A percentile compares a stretch with the other conserved stretches of the same genome.
Conservation (phyloP, 1,284 basidiomycete species). For the Violaceomyces palustris region DNA sequence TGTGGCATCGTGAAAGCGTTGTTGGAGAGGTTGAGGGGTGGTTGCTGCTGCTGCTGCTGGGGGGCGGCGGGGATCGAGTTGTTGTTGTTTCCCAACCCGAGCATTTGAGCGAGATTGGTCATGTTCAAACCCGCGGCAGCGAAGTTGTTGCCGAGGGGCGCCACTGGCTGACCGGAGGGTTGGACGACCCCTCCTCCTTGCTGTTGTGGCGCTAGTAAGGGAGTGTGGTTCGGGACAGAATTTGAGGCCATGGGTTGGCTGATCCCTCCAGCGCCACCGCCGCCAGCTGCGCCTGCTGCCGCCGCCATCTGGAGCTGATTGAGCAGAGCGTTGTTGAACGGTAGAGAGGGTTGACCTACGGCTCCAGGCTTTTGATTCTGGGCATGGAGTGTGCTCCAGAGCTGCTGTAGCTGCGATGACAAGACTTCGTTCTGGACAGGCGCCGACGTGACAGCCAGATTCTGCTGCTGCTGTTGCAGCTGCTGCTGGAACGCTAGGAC, state of each 20-base stretch:
- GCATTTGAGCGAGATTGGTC: not conserved
- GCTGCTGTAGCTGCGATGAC: not conserved
- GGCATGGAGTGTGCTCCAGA: not conserved
- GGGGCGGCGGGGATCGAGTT: not conserved
- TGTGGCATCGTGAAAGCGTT: no score
- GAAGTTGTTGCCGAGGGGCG: not conserved
- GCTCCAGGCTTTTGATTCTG: constrained; percentile 1
- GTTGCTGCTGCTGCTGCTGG: constrained; percentile 6
- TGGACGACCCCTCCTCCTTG: not conserved
- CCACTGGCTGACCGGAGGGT: not conserved
- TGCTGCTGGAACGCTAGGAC: not conserved
- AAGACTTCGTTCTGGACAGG: not conserved
- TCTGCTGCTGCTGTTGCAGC: constrained; percentile 1
- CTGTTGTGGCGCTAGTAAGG: not conserved
- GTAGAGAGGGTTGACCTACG: no score
- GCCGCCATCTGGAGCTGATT: not conserved
- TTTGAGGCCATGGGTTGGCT: not conserved
- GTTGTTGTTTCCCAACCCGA: not conserved
- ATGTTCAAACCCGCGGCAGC: not conserved
- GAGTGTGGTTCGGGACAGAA: not conserved
- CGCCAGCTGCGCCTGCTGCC: not conserved
- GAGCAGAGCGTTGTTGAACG: constrained; percentile 3
- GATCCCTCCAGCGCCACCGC: not conserved
- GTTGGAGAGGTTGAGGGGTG: no score
- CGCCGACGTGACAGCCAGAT: not conserved